Evolutionary conservation across 345 rosid species (phyloP).

Genomic region (Gossypium rotundifolium): DNA sequence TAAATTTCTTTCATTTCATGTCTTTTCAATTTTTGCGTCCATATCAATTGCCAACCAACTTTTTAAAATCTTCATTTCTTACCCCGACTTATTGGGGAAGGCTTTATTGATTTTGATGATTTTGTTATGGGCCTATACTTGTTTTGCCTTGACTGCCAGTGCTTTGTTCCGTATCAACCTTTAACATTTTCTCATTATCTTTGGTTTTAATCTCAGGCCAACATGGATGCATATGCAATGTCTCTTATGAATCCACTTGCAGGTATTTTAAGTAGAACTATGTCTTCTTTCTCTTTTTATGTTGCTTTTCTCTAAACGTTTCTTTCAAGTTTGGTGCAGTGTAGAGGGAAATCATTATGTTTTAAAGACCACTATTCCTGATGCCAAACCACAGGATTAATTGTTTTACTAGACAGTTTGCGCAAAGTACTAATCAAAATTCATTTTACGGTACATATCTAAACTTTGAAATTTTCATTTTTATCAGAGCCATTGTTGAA

Average conservation of each 20-base stretch:
- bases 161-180: neutral
- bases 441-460: conserved; percentile 1
- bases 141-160: neutral
- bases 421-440: conserved; percentile 2
- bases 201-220: conserved; percentile 43
- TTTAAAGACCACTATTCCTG: neutral
- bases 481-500: conserved; percentile 58
- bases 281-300: conserved; percentile 1
- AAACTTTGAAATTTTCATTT: conserved; percentile 13
- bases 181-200: conserved; percentile 1
- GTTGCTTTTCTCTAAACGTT: neutral
- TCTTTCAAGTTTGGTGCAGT: conserved; percentile 2
- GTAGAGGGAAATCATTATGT: neutral
- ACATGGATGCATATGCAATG: conserved; percentile 88
- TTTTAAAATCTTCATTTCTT: neutral
- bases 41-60: neutral
- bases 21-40: neutral
- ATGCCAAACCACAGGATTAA: neutral
- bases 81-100: neutral
- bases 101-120: neutral
- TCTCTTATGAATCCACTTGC: conserved; percentile 68
- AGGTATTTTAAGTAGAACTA: conserved; percentile 41
- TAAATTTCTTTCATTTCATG: neutral
- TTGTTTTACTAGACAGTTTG: neutral
- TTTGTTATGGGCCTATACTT: neutral